Evolutionary conservation across 345 rosid species (phyloP), one percentile per base, ranked within the genome.

Genomic region (Balakata baccata): DNA sequence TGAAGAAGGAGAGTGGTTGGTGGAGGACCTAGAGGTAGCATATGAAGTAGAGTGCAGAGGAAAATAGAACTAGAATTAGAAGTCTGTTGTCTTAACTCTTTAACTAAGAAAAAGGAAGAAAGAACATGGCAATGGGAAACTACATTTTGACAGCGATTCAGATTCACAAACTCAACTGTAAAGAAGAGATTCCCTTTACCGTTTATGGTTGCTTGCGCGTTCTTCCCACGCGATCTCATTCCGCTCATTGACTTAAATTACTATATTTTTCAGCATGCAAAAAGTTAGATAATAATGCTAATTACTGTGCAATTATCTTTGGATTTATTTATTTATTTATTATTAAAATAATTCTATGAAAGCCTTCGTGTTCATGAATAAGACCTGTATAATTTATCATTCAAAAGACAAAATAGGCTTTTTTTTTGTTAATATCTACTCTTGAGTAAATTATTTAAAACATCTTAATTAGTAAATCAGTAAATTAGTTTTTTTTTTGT

Each of bases 81-180:
- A 37, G 41, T 58, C 6, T 25, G 4, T 23, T 58, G 63, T 14
- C 63, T 70, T 50, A 58, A 29, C 34, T 29, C 34, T 29, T 29
- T 29, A 29, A 77, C 63, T 23, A 71, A 59, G 58, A 73, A 63
- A 72, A 29, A 64, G 52, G 65, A 43, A 71, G 74, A 77, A 1
- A 22, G 74, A 78, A 77, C 69, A 80, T 72, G 47, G 9, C 1
- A 10, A 1, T 5, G 10, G 80, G 83, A 72, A 77, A 38, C 60
- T 16, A 65, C 64, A 11, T 53, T 52, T 73, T 78, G 75, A 39
- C 54, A 25, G 75, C 59, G 75, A 64, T 63, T 64, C 50, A 0
- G 50, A 63, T 39, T 38, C 8, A 38, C 66, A 39, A 29, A 17
- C 22, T 63, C 38, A 5, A 25, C 22, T 49, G 16, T 66, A 0